These are phyloP conservation scores for Akebia trifoliata DNA, from an alignment of 164 flowering plant genomes.

Conservation along the genomic window DNA sequence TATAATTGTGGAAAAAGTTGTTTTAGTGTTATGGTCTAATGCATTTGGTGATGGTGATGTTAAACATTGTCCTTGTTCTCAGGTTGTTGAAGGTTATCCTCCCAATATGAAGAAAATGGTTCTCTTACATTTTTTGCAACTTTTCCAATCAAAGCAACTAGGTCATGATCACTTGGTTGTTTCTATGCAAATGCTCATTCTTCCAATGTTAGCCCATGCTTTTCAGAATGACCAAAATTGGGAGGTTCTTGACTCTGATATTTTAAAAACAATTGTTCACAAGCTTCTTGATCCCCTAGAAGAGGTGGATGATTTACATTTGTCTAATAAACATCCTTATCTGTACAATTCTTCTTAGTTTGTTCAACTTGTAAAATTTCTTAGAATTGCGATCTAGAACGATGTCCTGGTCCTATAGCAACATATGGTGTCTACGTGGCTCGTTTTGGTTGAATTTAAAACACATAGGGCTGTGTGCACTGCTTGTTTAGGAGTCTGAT, in stretches of 20 bases:
- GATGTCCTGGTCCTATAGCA: too few species aligned
- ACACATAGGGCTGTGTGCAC: too few species aligned
- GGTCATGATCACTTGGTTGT: conserved; percentile 91
- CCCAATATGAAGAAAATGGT: conserved; percentile 80
- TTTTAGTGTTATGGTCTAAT: background rate
- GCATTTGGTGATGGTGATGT: background rate
- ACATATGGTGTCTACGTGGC: too few species aligned
- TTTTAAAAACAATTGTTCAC: conserved; percentile 88
- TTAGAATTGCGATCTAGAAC: background rate
- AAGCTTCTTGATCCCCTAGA: conserved; percentile 99
- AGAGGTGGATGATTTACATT: conserved; percentile 50
- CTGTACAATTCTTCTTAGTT: background rate
- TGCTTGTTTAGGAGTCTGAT: too few species aligned
- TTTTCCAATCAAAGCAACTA: conserved; percentile 86
- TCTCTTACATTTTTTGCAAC: conserved; percentile 70
- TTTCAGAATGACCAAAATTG: conserved; percentile 90
- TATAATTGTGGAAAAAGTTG: too few species aligned
- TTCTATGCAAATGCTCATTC: conserved; percentile 97
- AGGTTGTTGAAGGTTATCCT: conserved; percentile 97
- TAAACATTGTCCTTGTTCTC: conserved; percentile 1
- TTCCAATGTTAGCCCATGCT: conserved; percentile 96
- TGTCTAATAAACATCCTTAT: background rate
- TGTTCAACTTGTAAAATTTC: conserved; percentile 2
- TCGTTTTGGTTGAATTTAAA: too few species aligned
- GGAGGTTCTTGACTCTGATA: conserved; percentile 89